These are phyloP conservation scores for Calonectria hawksworthii DNA, from an alignment of 2,329 filamentous ascomycete genomes.

Conservation along the genomic window DNA sequence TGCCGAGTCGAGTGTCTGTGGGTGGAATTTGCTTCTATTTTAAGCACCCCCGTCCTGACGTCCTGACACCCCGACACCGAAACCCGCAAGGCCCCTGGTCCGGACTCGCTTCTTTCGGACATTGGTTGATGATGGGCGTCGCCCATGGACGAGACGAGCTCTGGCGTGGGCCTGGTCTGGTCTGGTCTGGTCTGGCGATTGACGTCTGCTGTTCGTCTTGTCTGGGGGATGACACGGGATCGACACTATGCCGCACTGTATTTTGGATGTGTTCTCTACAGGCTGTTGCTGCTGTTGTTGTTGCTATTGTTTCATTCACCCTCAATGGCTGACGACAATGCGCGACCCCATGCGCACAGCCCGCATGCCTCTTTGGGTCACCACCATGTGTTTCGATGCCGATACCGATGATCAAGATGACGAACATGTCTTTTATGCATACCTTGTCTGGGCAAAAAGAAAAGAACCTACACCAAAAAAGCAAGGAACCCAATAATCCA, in stretches of 20 bases:
- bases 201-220: neutral
- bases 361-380: neutral
- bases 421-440: neutral
- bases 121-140: neutral
- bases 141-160: neutral
- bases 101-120: constrained; percentile 9
- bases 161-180: neutral
- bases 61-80: neutral
- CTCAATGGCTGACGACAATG: neutral
- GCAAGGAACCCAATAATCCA: neutral
- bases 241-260: neutral
- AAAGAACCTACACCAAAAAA: neutral
- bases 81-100: neutral
- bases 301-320: neutral
- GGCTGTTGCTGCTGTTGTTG: neutral
- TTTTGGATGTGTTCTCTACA: neutral
- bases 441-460: neutral
- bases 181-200: neutral
- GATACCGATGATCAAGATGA: neutral
- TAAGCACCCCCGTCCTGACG: constrained; percentile 12
- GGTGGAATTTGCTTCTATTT: constrained; percentile 18
- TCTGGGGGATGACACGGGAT: neutral
- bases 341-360: neutral
- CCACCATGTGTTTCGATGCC: constrained; percentile 5
- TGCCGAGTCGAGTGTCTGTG: neutral